A percentile compares a stretch with the other conserved stretches of the same genome.
Evolutionary conservation across 495 filamentous ascomycete species (phyloP).

Genomic region (Pyrenula aspistea): DNA sequence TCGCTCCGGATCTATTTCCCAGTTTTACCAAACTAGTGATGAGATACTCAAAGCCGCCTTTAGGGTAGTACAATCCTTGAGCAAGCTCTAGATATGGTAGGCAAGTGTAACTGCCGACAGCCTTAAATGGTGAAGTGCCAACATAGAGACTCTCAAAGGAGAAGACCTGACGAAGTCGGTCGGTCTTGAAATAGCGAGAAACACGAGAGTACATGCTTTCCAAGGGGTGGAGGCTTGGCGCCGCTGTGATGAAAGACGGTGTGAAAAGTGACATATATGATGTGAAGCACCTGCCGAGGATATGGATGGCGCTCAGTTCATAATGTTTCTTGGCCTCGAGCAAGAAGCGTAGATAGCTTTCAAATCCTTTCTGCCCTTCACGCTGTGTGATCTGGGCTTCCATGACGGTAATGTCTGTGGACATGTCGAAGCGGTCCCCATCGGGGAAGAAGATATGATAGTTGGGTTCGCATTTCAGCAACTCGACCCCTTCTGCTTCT

Average conservation of each 20-base stretch:
- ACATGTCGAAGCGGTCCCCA: not conserved
- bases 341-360: not conserved
- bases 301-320: not conserved
- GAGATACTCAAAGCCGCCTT: not conserved
- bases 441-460: not conserved
- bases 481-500: slow-evolving; percentile 41
- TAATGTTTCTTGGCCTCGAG: not conserved
- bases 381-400: not conserved
- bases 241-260: not conserved
- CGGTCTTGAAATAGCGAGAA: not conserved
- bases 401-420: not conserved
- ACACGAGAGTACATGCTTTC: not conserved
- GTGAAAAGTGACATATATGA: not conserved
- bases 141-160: not conserved
- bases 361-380: not conserved
- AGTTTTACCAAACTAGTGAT: not conserved
- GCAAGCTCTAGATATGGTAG: not conserved
- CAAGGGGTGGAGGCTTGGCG: not conserved
- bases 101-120: not conserved
- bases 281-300: not conserved
- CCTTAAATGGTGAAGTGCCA: not conserved
- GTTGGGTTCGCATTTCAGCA: not conserved
- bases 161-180: not conserved
- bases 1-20: not conserved
- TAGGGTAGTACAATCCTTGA: not conserved